A percentile compares a stretch with the other conserved stretches of the same genome.
These are phyloP conservation scores for Syncephalastrum monosporum DNA, from an alignment of 371 early-diverging fungal genomes.

Conservation along the genomic window DNA sequence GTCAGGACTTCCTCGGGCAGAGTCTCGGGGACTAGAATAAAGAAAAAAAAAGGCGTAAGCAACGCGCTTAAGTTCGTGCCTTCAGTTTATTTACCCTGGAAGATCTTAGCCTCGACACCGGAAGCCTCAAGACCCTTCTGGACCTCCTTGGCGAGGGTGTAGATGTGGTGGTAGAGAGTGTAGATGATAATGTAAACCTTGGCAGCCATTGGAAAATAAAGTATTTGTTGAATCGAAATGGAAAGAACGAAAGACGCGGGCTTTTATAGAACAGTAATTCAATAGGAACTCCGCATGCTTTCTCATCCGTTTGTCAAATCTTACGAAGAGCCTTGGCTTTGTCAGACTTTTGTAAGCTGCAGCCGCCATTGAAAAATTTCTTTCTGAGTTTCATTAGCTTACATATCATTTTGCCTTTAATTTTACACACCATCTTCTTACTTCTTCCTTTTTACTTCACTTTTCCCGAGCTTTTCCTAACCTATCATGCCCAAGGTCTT, in stretches of 20 bases:
- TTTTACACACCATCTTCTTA: too few species aligned
- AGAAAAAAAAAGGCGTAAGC: background rate
- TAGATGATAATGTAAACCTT: slow-evolving; percentile 49
- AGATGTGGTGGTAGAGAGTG: slow-evolving; percentile 59
- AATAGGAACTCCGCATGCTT: too few species aligned
- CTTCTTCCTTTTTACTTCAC: background rate
- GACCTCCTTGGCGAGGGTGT: slow-evolving; percentile 55
- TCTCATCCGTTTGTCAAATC: too few species aligned
- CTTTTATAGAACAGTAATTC: too few species aligned
- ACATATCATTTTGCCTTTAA: too few species aligned
- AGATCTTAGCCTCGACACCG: slow-evolving; percentile 66
- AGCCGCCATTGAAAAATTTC: too few species aligned
- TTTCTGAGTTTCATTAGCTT: too few species aligned
- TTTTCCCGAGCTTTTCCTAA: background rate
- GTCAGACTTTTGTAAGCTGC: too few species aligned
- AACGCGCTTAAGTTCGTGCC: too few species aligned
- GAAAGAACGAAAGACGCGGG: background rate
- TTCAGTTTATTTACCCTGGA: slow-evolving; percentile 33
- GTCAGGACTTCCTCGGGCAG: slow-evolving; percentile 56
- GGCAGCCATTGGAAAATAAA: slow-evolving; percentile 23
- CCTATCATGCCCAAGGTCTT: slow-evolving; percentile 39
- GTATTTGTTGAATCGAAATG: slow-evolving; percentile 1
- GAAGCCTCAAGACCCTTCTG: slow-evolving; percentile 58
- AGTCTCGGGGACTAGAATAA: slow-evolving; percentile 53
- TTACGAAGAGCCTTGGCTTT: too few species aligned